Evolutionary conservation across 352 stramenopile genomes (phyloP).

Genomic region (Globisporangium viniferum): DNA sequence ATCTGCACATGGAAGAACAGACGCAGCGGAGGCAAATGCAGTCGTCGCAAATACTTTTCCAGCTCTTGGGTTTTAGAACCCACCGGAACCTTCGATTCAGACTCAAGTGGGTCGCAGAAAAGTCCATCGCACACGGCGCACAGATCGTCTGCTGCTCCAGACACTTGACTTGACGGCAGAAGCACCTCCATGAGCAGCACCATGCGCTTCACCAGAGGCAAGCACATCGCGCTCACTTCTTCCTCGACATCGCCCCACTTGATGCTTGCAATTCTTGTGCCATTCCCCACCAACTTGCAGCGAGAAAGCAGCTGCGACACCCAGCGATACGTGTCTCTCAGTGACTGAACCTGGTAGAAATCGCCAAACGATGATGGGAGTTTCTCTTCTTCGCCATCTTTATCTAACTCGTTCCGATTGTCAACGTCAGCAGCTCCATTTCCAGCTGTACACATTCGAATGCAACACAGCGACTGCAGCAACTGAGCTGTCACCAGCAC

Average conservation of each 20-base stretch:
- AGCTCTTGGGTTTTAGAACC: slow-evolving; percentile 21
- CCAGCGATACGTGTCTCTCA: slow-evolving; percentile 57
- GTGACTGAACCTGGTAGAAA: slow-evolving; percentile 54
- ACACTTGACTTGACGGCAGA: slow-evolving; percentile 25
- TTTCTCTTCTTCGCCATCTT: not conserved
- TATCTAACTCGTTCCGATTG: not conserved
- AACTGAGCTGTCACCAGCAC: slow-evolving; percentile 58
- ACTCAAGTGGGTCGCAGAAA: slow-evolving; percentile 20
- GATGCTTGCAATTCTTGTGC: not conserved
- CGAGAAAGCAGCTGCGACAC: slow-evolving; percentile 44
- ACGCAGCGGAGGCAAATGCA: slow-evolving; percentile 67
- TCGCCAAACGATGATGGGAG: slow-evolving; percentile 14
- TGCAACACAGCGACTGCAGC: slow-evolving; percentile 49
- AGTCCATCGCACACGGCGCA: slow-evolving; percentile 73
- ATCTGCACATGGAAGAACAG: slow-evolving; percentile 64
- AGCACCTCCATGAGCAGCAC: slow-evolving; percentile 57
- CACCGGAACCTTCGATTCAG: not conserved
- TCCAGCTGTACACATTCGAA: slow-evolving; percentile 19
- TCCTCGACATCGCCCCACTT: slow-evolving; percentile 32
- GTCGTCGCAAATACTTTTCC: slow-evolving; percentile 41
- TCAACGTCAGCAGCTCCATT: not conserved
- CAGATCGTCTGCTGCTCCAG: slow-evolving; percentile 11
- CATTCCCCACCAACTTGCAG: slow-evolving; percentile 26
- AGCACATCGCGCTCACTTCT: slow-evolving; percentile 35
- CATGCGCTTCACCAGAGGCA: slow-evolving; percentile 60